Evolutionary conservation across 2,329 filamentous ascomycete genomes (phyloP).

Genomic region (Colletotrichum somersetense): DNA sequence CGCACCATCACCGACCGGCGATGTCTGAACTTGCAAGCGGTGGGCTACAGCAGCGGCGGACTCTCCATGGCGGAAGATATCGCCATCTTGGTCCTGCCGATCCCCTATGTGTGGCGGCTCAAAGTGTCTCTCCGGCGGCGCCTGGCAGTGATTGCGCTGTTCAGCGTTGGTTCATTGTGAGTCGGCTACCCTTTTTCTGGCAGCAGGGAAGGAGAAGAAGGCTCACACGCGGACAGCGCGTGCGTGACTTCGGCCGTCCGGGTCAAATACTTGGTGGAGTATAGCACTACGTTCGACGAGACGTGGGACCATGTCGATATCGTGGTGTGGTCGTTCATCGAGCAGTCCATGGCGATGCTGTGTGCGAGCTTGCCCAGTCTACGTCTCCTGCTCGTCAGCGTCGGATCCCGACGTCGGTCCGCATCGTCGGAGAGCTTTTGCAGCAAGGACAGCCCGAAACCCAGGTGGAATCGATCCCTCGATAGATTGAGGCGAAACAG

Average conservation of each 20-base stretch:
- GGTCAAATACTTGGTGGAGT: conserved; percentile 18
- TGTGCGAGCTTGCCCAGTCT: conserved; percentile 11
- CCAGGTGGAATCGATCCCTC: too few species aligned
- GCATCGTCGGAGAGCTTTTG: background rate
- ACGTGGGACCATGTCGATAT: conserved; percentile 18
- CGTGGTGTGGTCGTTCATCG: conserved; percentile 11
- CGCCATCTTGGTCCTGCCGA: too few species aligned
- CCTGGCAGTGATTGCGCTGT: conserved; percentile 7
- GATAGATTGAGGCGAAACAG: too few species aligned
- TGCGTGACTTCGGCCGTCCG: conserved; percentile 12
- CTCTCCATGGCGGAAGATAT: too few species aligned
- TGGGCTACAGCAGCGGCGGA: too few species aligned
- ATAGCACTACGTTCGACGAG: conserved; percentile 19
- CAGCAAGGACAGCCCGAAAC: too few species aligned
- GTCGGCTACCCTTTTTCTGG: background rate
- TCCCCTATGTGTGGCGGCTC: too few species aligned
- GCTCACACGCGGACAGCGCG: background rate
- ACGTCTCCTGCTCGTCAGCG: background rate
- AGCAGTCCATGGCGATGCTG: conserved; percentile 17
- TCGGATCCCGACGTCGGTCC: background rate
- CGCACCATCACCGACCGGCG: too few species aligned
- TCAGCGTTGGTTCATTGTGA: conserved; percentile 7
- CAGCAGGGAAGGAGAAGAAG: background rate
- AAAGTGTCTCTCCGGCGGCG: background rate
- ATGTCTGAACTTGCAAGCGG: too few species aligned